Percentiles rank a stretch among this genome's conserved stretches.
phyloP scores from a whole-genome alignment of 139 green algal genomes.

The Zygnema circumcarinatum region DNA sequence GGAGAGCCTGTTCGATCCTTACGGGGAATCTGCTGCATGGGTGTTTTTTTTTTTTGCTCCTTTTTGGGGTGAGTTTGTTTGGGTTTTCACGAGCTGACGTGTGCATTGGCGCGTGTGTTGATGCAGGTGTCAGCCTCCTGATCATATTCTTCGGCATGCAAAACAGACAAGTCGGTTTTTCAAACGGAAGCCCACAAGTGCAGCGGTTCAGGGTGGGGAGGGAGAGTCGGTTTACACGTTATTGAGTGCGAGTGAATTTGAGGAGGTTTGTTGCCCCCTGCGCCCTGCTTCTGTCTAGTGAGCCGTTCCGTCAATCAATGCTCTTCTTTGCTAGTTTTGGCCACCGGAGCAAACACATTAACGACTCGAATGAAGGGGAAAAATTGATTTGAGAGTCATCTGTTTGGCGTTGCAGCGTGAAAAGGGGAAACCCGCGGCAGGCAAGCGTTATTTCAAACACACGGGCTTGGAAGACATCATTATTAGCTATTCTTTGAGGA shows the following conservation, averaged over 20 bases:
- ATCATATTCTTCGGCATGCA: conserved; percentile 46
- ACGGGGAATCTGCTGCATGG: neutral
- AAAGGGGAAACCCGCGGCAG: conserved; percentile 39
- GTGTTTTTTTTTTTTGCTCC: neutral
- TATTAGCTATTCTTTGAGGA: conserved; percentile 47
- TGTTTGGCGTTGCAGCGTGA: conserved; percentile 29
- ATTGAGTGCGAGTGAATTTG: conserved; percentile 22
- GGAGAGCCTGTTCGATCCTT: too few species aligned
- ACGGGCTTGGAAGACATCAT: conserved; percentile 53
- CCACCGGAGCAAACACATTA: too few species aligned
- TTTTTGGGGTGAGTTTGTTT: too few species aligned
- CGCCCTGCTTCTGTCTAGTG: neutral
- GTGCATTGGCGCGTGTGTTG: too few species aligned
- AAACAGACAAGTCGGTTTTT: conserved; percentile 55
- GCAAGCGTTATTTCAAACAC: conserved; percentile 59
- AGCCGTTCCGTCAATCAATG: too few species aligned
- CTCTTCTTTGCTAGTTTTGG: too few species aligned
- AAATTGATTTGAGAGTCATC: too few species aligned
- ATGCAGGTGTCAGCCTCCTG: conserved; percentile 49
- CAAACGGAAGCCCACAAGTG: conserved; percentile 11
- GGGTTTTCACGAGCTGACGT: too few species aligned
- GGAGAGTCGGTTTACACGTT: conserved; percentile 22
- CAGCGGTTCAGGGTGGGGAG: neutral
- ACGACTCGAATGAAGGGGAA: too few species aligned
- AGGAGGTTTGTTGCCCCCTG: conserved; percentile 12